A percentile compares a stretch with the other conserved stretches of the same genome.
These are phyloP conservation scores for Aplosporella prunicola DNA, from an alignment of 2,329 filamentous ascomycete species.

Conservation along the genomic window DNA sequence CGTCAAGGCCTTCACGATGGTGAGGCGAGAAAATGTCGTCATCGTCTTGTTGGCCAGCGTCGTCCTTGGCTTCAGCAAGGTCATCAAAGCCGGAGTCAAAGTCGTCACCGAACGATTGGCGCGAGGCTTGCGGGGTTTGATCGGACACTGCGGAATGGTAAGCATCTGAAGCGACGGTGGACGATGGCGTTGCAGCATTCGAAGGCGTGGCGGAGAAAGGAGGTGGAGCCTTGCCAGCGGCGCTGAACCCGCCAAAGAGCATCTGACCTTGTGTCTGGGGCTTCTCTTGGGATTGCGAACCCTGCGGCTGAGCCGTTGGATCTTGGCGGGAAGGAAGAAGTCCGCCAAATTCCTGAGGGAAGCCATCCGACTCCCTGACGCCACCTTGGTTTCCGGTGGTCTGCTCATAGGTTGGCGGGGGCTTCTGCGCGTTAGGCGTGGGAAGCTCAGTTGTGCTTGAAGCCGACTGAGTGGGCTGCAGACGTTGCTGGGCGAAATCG, in stretches of 20 bases:
- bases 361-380: slow-evolving; percentile 32
- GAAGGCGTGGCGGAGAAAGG: slow-evolving; percentile 26
- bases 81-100: slow-evolving; percentile 75
- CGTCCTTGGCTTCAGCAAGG: slow-evolving; percentile 75
- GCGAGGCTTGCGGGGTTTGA: slow-evolving; percentile 5
- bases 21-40: slow-evolving; percentile 64
- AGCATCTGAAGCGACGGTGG: slow-evolving; percentile 31
- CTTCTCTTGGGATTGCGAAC: slow-evolving; percentile 28
- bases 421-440: slow-evolving; percentile 44
- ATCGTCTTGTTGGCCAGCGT: slow-evolving; percentile 52
- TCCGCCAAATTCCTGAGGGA: slow-evolving; percentile 46
- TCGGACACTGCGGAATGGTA: slow-evolving; percentile 32
- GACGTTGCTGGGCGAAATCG: slow-evolving; percentile 22
- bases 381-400: slow-evolving; percentile 27
- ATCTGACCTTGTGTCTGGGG: slow-evolving; percentile 29
- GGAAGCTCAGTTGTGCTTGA: slow-evolving; percentile 38
- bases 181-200: slow-evolving; percentile 30
- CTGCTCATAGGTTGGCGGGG: slow-evolving; percentile 49
- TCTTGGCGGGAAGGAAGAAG: slow-evolving; percentile 47
- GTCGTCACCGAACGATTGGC: slow-evolving; percentile 56
- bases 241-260: slow-evolving; percentile 29
- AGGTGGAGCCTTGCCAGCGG: slow-evolving; percentile 21
- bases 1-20: slow-evolving; percentile 56
- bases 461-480: slow-evolving; percentile 23
- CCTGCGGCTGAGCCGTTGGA: slow-evolving; percentile 32